phyloP scores from a whole-genome alignment of 306 rosid genomes.

The Castanospermum australe region DNA sequence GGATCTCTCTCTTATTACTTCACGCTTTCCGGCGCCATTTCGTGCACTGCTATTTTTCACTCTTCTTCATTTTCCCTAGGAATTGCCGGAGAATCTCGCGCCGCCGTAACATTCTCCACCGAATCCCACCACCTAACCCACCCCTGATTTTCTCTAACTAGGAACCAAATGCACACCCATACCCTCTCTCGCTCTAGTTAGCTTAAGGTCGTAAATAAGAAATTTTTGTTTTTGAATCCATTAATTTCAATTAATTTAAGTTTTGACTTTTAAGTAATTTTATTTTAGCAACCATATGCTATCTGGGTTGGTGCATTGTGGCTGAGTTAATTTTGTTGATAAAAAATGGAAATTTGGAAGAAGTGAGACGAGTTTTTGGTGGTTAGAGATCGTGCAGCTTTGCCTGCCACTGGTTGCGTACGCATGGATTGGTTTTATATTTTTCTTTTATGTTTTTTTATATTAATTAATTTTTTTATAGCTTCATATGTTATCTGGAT shows the following conservation, averaged over 20 bases:
- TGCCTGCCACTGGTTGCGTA: not conserved
- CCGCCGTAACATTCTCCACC: too few relatives aligned
- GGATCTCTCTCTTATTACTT: not conserved
- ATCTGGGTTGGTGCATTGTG: constrained; percentile 6
- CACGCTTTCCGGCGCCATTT: not conserved
- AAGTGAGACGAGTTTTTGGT: not conserved
- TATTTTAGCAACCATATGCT: not conserved
- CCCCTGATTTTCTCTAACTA: too few relatives aligned
- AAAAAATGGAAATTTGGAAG: not conserved
- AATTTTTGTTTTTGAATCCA: not conserved
- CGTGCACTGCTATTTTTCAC: too few relatives aligned
- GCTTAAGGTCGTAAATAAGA: too few relatives aligned
- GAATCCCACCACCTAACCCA: too few relatives aligned
- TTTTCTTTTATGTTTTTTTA: not conserved
- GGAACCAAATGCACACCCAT: too few relatives aligned
- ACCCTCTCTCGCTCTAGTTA: too few relatives aligned
- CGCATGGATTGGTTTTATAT: not conserved
- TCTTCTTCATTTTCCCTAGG: too few relatives aligned
- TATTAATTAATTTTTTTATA: not conserved
- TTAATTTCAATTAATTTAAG: not conserved
- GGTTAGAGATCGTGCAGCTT: not conserved
- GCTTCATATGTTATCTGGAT: not conserved
- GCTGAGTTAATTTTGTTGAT: not conserved
- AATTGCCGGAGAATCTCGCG: too few relatives aligned
- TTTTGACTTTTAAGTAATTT: not conserved